Conservation (phyloP, 2,329 filamentous ascomycete species). For the Colletotrichum melonis region DNA sequence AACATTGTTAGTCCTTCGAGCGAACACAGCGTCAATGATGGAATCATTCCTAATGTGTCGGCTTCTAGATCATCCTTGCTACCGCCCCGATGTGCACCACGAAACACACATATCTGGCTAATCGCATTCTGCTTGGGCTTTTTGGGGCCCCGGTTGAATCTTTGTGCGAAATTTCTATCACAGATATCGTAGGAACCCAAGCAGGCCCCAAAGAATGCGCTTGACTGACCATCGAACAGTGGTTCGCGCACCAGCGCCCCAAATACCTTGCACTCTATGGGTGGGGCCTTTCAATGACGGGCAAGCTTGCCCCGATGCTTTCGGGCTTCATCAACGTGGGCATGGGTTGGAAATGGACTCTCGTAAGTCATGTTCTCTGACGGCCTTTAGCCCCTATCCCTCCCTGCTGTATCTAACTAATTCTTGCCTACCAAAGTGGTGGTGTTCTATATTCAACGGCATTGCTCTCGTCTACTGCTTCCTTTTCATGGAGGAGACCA, state of each 20-base stretch:
- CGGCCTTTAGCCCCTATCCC: background rate
- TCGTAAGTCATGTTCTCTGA: constrained; percentile 35
- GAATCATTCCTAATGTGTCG: background rate
- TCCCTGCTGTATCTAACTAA: background rate
- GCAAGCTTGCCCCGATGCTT: constrained; percentile 58
- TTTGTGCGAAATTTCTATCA: constrained; percentile 56
- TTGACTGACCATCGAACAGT: constrained; percentile 32
- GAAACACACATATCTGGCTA: constrained; percentile 49
- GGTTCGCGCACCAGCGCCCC: constrained; percentile 54
- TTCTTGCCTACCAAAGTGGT: constrained; percentile 41
- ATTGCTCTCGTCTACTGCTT: constrained; percentile 54
- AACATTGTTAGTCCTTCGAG: constrained; percentile 40
- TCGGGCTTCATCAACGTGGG: constrained; percentile 57
- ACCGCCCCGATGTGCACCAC: constrained; percentile 42
- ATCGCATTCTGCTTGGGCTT: constrained; percentile 56
- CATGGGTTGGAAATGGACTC: constrained; percentile 54
- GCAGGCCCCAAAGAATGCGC: background rate
- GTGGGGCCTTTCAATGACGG: constrained; percentile 51
- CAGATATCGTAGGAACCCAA: constrained; percentile 47
- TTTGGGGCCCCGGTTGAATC: constrained; percentile 58
- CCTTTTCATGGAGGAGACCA: constrained; percentile 70
- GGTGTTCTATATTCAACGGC: constrained; percentile 52
- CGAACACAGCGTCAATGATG: accelerated
- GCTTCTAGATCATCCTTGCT: constrained; percentile 39
- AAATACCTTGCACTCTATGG: constrained; percentile 57